These are phyloP conservation scores for Cryptococcus amylolentus DNA, from an alignment of 1,284 basidiomycete species.

Conservation along the genomic window DNA sequence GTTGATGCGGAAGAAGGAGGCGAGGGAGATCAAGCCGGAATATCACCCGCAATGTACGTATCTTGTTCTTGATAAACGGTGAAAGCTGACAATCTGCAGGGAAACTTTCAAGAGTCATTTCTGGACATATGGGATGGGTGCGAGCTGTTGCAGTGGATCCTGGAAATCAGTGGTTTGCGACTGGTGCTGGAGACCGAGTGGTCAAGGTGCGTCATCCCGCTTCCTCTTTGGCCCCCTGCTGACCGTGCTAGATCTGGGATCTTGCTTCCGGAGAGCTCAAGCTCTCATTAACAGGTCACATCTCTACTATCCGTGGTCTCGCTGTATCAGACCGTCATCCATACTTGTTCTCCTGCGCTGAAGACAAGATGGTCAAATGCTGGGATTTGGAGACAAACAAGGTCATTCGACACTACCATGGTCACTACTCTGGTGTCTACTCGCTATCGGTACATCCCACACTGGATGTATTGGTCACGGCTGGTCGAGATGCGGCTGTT, in stretches of 20 bases:
- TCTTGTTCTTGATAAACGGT: not conserved
- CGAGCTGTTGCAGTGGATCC: constrained; percentile 92
- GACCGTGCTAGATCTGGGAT: constrained; percentile 74
- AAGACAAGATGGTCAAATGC: constrained; percentile 99
- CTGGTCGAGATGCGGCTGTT: constrained; percentile 90
- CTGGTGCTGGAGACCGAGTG: constrained; percentile 94
- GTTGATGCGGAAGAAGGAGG: constrained; percentile 83
- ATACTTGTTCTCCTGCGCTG: constrained; percentile 94
- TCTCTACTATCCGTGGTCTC: constrained; percentile 90
- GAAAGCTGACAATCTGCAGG: constrained; percentile 45
- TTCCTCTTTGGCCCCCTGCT: not conserved
- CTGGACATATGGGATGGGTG: constrained; percentile 98
- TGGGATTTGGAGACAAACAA: constrained; percentile 99
- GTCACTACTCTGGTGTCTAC: constrained; percentile 95
- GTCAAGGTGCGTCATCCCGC: constrained; percentile 61
- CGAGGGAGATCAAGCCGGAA: constrained; percentile 84
- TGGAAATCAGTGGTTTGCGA: constrained; percentile 97
- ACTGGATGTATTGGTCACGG: constrained; percentile 89
- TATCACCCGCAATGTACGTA: constrained; percentile 75
- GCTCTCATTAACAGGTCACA: constrained; percentile 92
- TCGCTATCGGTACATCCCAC: constrained; percentile 86
- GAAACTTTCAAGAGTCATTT: constrained; percentile 96
- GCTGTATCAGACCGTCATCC: constrained; percentile 91
- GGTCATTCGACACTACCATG: constrained; percentile 97
- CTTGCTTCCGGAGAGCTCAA: constrained; percentile 93